Evolutionary conservation across 192 early-diverging fungal genomes (phyloP).

Genomic region (Radiomyces spectabilis): DNA sequence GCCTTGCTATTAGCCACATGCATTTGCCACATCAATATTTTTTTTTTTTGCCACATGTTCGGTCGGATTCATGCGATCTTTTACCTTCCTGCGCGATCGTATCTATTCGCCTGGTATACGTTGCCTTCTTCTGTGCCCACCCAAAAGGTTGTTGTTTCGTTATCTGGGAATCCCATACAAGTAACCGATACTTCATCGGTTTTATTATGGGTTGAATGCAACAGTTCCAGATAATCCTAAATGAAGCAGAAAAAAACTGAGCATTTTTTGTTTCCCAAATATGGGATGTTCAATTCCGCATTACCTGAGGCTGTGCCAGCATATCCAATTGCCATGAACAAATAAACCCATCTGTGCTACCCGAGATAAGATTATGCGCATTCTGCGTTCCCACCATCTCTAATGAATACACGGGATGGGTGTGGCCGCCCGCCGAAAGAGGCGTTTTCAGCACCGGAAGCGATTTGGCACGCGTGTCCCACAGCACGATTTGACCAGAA

Average conservation of each 20-base stretch:
- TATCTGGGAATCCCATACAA: constrained; percentile 81
- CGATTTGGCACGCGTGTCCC: constrained; percentile 92
- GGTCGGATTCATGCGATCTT: too few relatives aligned
- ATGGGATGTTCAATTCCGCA: neutral
- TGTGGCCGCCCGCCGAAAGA: constrained; percentile 87
- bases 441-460: constrained; percentile 90
- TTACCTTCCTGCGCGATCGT: constrained; percentile 89
- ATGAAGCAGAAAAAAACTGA: neutral
- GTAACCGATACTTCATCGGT: constrained; percentile 95
- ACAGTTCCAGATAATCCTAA: constrained; percentile 74
- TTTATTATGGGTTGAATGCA: constrained; percentile 64
- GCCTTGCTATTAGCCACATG: constrained; percentile 86
- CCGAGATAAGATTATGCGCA: constrained; percentile 88
- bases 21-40: too few relatives aligned
- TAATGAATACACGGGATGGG: constrained; percentile 92
- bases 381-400: constrained; percentile 91
- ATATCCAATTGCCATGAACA: constrained; percentile 98
- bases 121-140: constrained; percentile 95
- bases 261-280: neutral
- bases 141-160: constrained; percentile 90
- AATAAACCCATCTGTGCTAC: constrained; percentile 92
- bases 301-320: constrained; percentile 88
- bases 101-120: constrained; percentile 92
- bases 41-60: neutral
- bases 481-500: constrained; percentile 95